Base-by-base conservation (phyloP, 257 asterid genomes). In the Lavandula angustifolia region DNA sequence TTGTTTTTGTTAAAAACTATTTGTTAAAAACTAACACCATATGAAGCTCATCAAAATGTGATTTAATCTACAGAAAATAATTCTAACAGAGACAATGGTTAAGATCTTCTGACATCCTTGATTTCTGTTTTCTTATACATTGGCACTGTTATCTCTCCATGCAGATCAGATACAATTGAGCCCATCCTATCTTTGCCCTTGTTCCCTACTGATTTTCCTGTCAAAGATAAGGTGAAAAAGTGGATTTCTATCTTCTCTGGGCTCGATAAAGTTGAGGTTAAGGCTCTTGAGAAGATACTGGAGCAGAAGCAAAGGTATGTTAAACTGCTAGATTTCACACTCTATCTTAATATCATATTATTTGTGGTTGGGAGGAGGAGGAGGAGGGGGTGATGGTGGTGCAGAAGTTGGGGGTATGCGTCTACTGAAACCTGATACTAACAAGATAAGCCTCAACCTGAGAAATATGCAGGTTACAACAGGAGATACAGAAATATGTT, bases 231-330 rank as follows among this genome's bases (percentile, higher is more conserved):
- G 81, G 96, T 88, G 66, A 73, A 69, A 75, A 76, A 68, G 67
- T 88, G 98, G 99, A 79, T 94, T 48, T 75, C 78, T 60, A 71
- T 84, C 59, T 88, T 91, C 81, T 69, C 94, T 22, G 88, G 87
- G 70, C 86, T 88, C 67, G 99, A 87, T 83, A 94, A 94, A 75
- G 80, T 91, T 40, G 99, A 94, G 80, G 83, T 85, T 58, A 88
- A 89, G 85, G 98, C 96, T 63, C 88, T 94, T 57, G 99, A 94
- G 81, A 94, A 91, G 86, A 88, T 94, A 70, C 70, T 94, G 55
- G 98, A 91, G 82, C 99, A 87, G 83, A 91, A 94, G 74, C 95
- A 87, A 76, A 91, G 99, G 99, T 94, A 69, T 58, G 77, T 70
- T 70, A n/a, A 53, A 51, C 46, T 73, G 67, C 50, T 68, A 64